Percentiles rank a stretch among this genome's conserved stretches.
Conservation (phyloP, 129 eudicot genomes). For the Glebionis coronaria region DNA sequence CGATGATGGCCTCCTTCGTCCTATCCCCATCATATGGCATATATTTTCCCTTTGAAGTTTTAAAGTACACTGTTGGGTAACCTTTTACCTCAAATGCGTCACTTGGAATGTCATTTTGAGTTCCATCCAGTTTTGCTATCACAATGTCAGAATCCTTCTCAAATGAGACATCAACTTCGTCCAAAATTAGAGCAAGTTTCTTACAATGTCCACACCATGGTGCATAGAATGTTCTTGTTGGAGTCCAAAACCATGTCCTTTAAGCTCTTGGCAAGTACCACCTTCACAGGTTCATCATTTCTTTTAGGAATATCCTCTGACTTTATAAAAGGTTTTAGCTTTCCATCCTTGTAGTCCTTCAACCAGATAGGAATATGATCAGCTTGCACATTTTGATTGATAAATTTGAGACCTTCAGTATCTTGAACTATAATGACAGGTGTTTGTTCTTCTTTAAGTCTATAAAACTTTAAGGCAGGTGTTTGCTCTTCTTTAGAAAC, state of each 20-base stretch:
- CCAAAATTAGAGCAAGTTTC: conserved; percentile 83
- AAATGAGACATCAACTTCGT: conserved; percentile 77
- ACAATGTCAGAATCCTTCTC: conserved; percentile 57
- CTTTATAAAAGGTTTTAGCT: conserved; percentile 55
- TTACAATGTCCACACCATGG: conserved; percentile 98
- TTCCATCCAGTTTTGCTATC: conserved; percentile 83
- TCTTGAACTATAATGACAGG: conserved; percentile 68
- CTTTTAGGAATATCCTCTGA: conserved; percentile 79
- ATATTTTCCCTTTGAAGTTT: conserved; percentile 59
- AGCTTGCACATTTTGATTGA: conserved; percentile 61
- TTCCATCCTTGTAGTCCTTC: conserved; percentile 79
- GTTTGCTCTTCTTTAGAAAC: too few relatives aligned
- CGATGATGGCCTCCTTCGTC: conserved; percentile 71
- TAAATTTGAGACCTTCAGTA: conserved; percentile 59
- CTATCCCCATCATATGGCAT: conserved; percentile 58
- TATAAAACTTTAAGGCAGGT: too few relatives aligned
- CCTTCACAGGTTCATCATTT: conserved; percentile 83
- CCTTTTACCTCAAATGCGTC: conserved; percentile 66
- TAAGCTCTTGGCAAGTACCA: conserved; percentile 72
- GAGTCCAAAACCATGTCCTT: conserved; percentile 72
- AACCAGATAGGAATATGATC: conserved; percentile 75
- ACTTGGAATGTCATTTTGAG: conserved; percentile 65
- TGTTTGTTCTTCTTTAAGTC: conserved; percentile 65
- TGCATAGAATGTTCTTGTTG: conserved; percentile 88
- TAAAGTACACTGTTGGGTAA: conserved; percentile 75